Percentiles rank a stretch among this genome's conserved stretches.
phyloP scores from a whole-genome alignment of 352 stramenopile species.

The Phytophthora foliorum region DNA sequence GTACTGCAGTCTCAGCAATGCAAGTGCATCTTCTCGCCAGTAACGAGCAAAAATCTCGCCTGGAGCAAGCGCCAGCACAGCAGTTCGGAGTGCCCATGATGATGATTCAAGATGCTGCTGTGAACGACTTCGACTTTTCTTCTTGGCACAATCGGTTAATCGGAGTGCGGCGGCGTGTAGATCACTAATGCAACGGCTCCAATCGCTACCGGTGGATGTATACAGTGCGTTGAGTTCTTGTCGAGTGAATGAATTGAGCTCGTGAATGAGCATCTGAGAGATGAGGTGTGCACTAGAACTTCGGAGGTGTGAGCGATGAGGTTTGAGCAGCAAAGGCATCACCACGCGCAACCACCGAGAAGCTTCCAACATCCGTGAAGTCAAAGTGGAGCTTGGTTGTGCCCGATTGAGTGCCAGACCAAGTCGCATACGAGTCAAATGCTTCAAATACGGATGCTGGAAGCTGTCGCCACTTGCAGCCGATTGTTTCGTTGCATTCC shows the following conservation, averaged over 20 bases:
- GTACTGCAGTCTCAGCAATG: conserved; percentile 65
- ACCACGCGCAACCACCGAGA: conserved; percentile 55
- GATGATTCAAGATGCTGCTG: conserved; percentile 56
- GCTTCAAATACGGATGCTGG: conserved; percentile 53
- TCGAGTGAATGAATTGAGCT: conserved; percentile 44
- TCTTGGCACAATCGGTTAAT: conserved; percentile 38
- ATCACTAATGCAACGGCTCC: conserved; percentile 70
- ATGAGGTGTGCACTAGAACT: conserved; percentile 52
- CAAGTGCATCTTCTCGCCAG: conserved; percentile 74
- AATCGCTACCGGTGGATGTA: conserved; percentile 51
- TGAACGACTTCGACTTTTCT: conserved; percentile 41
- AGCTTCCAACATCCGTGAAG: conserved; percentile 37
- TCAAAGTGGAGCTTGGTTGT: conserved; percentile 12
- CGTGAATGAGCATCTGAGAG: conserved; percentile 47
- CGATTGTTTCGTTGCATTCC: conserved; percentile 30
- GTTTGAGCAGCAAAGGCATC: conserved; percentile 62
- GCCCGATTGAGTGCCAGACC: conserved; percentile 30
- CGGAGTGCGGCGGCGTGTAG: conserved; percentile 64
- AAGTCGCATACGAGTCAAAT: conserved; percentile 51
- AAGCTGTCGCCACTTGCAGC: conserved; percentile 19
- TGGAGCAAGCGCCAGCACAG: conserved; percentile 56
- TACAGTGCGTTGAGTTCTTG: conserved; percentile 32
- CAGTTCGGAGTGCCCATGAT: conserved; percentile 63
- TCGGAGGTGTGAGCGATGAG: conserved; percentile 55
- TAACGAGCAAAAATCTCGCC: conserved; percentile 77